Evolutionary conservation across 225 moss, liverwort and hornwort species (phyloP).

Genomic region (Climacium dendroides): DNA sequence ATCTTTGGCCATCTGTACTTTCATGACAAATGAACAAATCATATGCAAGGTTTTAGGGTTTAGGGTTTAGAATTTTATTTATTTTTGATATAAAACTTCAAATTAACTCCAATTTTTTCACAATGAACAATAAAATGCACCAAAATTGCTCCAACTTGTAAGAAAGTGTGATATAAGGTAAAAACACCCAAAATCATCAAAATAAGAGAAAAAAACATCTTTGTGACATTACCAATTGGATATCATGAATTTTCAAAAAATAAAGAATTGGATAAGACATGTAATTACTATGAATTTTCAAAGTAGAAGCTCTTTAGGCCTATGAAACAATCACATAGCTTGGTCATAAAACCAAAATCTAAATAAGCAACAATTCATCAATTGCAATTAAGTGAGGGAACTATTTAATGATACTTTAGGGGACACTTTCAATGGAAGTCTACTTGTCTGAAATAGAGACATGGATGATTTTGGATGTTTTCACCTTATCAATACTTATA

Average conservation of each 20-base stretch:
- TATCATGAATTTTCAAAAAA: background rate
- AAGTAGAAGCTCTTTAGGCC: background rate
- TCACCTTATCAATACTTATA: background rate
- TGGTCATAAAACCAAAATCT: background rate
- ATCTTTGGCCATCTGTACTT: conserved; percentile 70
- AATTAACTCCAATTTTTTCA: background rate
- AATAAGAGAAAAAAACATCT: background rate
- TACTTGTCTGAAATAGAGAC: no score
- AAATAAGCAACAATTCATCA: fast-evolving
- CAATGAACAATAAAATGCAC: fast-evolving
- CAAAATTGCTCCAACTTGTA: background rate
- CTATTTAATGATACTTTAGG: no score
- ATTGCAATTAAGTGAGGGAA: background rate
- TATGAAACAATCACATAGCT: background rate
- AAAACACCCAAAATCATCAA: background rate
- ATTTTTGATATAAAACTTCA: background rate
- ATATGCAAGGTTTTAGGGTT: background rate
- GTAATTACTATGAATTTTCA: background rate
- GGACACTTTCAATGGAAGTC: no score
- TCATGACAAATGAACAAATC: background rate
- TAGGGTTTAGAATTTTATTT: no score
- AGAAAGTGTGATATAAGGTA: no score
- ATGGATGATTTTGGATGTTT: fast-evolving
- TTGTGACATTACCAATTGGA: background rate
- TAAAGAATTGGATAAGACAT: background rate